Evolutionary conservation across 1,284 basidiomycete genomes (phyloP), one percentile per base, ranked within the genome.

Genomic region (Wallemia mellicola): DNA sequence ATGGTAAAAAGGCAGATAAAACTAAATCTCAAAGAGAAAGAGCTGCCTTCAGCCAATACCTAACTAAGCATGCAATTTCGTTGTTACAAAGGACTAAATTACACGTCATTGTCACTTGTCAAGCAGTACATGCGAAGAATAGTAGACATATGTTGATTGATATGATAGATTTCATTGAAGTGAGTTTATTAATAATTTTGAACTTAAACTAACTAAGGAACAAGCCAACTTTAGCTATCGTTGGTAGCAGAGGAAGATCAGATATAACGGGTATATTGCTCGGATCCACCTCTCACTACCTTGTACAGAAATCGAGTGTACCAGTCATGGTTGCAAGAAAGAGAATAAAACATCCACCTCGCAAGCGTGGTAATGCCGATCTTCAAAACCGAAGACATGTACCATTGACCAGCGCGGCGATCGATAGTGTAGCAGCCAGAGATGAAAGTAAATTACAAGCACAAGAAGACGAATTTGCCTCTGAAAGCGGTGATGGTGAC

Each of bases 61-160:
- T 91, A 25, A 78, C 83, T 58, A 81, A 85, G 60, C 88, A 95
- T 71, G 86, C 83, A 1, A 91, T 84, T 0, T 77, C 81, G 17
- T 75, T 96, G 19, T 76, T 98, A 27, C 87, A 94, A 68, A 81
- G 92, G 27, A 96, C 92, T 0, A 77, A 77, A 61, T 73, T 96
- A 57, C 80, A 91, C 64, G 84, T 94, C 27, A 81, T 79, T 0
- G 79, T 96, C 54, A 77, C 79, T 1, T 95, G 91, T 69, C 89
- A 96, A 71, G 88, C 91, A 24, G 82, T 92, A 77, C 91, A 96
- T 66, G 86, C 87, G 25, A 94, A 91, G 74, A 92, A 94, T 67
- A 76, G 83, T 5, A 74, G 88, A 26, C 87, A 94, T 68, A 94
- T 96, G 83, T 73, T 96, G 14, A 28, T 64, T 82, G 86, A 92